phyloP scores from a whole-genome alignment of 768 basidiomycete genomes.

The Coprinopsis cinerea region DNA sequence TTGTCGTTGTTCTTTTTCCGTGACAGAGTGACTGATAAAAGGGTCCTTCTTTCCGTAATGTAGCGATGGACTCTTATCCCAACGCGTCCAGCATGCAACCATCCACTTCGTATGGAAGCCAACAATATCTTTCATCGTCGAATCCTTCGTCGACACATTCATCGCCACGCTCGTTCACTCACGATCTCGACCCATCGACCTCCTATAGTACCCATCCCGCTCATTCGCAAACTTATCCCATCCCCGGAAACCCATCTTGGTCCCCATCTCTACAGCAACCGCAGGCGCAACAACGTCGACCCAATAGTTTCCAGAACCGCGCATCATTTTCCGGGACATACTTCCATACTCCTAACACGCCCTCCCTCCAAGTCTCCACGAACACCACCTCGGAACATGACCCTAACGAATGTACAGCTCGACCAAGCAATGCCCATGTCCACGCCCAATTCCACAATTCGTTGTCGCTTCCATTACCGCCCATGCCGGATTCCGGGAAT shows the following conservation, averaged over 20 bases:
- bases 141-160: slow-evolving; percentile 32
- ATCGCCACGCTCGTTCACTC: slow-evolving; percentile 23
- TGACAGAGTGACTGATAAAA: background rate
- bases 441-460: slow-evolving; percentile 38
- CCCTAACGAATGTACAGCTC: slow-evolving; percentile 42
- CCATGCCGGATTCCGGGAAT: slow-evolving; percentile 10
- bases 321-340: slow-evolving; percentile 21
- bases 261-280: slow-evolving; percentile 17
- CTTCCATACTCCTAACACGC: slow-evolving; percentile 13
- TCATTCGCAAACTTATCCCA: slow-evolving; percentile 24
- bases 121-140: slow-evolving; percentile 21
- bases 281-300: slow-evolving; percentile 3
- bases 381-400: slow-evolving; percentile 33
- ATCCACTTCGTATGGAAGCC: slow-evolving; percentile 17
- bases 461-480: slow-evolving; percentile 10
- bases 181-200: slow-evolving; percentile 18
- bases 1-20: background rate
- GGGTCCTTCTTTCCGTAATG: background rate
- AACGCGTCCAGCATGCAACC: slow-evolving; percentile 11
- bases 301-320: slow-evolving; percentile 12
- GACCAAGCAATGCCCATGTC: slow-evolving; percentile 41
- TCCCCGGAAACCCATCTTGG: slow-evolving; percentile 19
- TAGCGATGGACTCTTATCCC: slow-evolving; percentile 11
- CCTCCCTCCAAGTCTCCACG: slow-evolving; percentile 34
- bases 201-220: slow-evolving; percentile 14